phyloP scores from a whole-genome alignment of 2,329 filamentous ascomycete genomes.

The Aurifilum marmelostoma region DNA sequence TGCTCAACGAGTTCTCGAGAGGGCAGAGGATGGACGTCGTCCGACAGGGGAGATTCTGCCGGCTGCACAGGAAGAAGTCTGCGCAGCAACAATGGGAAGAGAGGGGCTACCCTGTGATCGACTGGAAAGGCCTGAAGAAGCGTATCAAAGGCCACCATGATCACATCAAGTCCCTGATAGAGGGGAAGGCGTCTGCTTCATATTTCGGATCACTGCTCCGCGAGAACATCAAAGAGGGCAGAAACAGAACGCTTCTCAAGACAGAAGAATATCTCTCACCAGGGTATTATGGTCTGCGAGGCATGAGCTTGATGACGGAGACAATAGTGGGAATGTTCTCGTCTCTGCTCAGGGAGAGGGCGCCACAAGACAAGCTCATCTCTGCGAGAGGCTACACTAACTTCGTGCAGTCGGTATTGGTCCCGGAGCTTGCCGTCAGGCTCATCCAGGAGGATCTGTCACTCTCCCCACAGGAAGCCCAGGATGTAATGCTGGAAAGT shows the following conservation, averaged over 20 bases:
- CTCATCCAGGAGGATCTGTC: conserved; percentile 62
- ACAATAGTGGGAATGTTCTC: conserved; percentile 66
- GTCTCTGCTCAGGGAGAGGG: conserved; percentile 61
- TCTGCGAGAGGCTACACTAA: conserved; percentile 67
- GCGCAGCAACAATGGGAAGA: conserved; percentile 53
- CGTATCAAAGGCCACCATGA: conserved; percentile 62
- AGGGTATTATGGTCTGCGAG: conserved; percentile 83
- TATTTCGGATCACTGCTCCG: conserved; percentile 63
- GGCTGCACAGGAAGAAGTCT: conserved; percentile 59
- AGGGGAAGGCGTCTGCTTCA: conserved; percentile 53
- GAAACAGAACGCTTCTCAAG: conserved; percentile 62
- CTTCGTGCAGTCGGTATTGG: conserved; percentile 75
- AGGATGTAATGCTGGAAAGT: conserved; percentile 66
- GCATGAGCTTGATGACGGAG: conserved; percentile 72
- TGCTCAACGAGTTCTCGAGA: conserved; percentile 57
- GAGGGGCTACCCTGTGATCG: conserved; percentile 69
- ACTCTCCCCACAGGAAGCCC: conserved; percentile 47
- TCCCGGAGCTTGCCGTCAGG: conserved; percentile 67
- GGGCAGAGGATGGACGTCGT: conserved; percentile 56
- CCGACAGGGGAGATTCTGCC: conserved; percentile 66
- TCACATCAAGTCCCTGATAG: conserved; percentile 62
- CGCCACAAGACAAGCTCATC: conserved; percentile 67
- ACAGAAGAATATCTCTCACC: conserved; percentile 64
- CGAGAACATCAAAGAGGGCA: conserved; percentile 58
- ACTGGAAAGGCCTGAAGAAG: conserved; percentile 65